Percentiles rank a stretch among this genome's conserved stretches.
Evolutionary conservation across 805 yeast species (phyloP).

Genomic region (Dipodascus albidus): DNA sequence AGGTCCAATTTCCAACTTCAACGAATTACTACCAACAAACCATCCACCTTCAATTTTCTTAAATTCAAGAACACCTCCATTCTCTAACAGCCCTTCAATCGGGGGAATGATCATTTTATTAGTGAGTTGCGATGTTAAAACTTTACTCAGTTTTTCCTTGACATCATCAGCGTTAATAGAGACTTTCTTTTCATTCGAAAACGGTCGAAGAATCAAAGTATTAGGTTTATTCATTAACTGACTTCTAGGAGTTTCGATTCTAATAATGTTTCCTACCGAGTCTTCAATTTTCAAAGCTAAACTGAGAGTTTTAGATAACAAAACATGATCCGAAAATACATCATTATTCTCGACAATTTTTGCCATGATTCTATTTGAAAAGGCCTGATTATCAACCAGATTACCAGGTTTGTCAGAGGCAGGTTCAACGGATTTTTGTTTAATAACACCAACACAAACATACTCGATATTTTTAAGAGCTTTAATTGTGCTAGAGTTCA

Average conservation of each 20-base stretch:
- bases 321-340: constrained; percentile 31
- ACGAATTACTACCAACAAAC: not conserved
- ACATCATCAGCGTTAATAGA: constrained; percentile 12
- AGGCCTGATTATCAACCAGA: constrained; percentile 2
- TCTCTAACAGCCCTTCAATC: constrained; percentile 33
- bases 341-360: constrained; percentile 30
- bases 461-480: constrained; percentile 24
- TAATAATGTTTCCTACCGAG: constrained; percentile 41
- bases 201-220: constrained; percentile 42
- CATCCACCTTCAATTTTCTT: constrained; percentile 36
- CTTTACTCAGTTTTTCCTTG: constrained; percentile 11
- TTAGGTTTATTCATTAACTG: constrained; percentile 26
- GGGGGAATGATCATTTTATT: constrained; percentile 44
- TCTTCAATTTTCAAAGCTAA: constrained; percentile 42
- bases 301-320: constrained; percentile 42
- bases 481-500: constrained; percentile 31
- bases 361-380: constrained; percentile 39
- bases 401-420: constrained; percentile 6
- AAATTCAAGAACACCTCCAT: constrained; percentile 50
- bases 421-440: constrained; percentile 3
- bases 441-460: constrained; percentile 24
- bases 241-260: constrained; percentile 36
- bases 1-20: not conserved
- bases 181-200: constrained; percentile 15
- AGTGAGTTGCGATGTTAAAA: constrained; percentile 26